phyloP scores from a whole-genome alignment of 257 asterid species.

The Rehmannia glutinosa region DNA sequence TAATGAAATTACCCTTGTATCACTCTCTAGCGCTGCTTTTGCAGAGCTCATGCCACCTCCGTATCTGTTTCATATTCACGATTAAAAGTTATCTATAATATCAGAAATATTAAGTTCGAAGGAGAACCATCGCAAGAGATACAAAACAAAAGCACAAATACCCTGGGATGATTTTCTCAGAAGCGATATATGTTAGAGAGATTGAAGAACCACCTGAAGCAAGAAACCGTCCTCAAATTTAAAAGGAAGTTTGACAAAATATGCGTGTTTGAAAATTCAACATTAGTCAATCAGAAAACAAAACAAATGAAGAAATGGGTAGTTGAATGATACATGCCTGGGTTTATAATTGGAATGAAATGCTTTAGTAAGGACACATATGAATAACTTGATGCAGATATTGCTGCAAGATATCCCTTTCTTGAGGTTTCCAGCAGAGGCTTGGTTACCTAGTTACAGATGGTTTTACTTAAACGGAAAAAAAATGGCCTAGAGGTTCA shows the following conservation, averaged over 20 bases:
- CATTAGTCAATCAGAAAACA: neutral
- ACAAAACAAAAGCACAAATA: conserved; percentile 21
- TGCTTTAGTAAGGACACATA: conserved; percentile 67
- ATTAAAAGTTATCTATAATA: neutral
- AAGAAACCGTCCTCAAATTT: conserved; percentile 14
- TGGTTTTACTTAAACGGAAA: conserved; percentile 10
- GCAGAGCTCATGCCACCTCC: conserved; percentile 99
- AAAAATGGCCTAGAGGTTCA: neutral
- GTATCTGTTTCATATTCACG: conserved; percentile 36
- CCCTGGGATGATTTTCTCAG: conserved; percentile 94
- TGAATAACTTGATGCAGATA: conserved; percentile 93
- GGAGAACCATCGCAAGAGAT: neutral
- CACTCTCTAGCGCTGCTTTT: conserved; percentile 88
- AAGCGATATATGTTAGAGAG: conserved; percentile 82
- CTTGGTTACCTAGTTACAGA: conserved; percentile 59
- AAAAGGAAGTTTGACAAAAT: neutral
- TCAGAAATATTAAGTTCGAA: neutral
- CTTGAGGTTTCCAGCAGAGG: conserved; percentile 85
- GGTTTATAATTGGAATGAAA: conserved; percentile 80
- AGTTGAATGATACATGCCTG: conserved; percentile 45
- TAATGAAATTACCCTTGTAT: conserved; percentile 55
- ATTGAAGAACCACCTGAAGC: conserved; percentile 74
- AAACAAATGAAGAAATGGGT: neutral
- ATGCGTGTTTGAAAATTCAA: neutral
- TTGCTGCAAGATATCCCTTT: conserved; percentile 87